Conservation (phyloP, 208 protist species). For the Leishmania braziliensis region DNA sequence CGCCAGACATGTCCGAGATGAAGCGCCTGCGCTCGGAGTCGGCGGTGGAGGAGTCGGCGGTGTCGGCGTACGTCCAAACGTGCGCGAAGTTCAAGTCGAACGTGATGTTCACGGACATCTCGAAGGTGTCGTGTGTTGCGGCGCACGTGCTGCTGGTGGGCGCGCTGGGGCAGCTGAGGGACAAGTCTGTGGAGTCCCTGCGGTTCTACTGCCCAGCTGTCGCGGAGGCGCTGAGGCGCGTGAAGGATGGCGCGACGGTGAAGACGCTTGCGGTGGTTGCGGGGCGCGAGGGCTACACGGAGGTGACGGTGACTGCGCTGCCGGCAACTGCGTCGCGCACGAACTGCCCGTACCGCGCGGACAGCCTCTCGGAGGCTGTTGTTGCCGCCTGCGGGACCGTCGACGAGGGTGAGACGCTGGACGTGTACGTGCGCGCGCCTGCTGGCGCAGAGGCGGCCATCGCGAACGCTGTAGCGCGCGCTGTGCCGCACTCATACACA, state of each 20-base stretch:
- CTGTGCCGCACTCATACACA: slow-evolving; percentile 49
- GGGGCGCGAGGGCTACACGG: slow-evolving; percentile 27
- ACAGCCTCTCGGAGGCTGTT: slow-evolving; percentile 49
- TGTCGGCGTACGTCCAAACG: slow-evolving; percentile 48
- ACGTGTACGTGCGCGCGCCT: slow-evolving; percentile 53
- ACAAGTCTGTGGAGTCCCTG: slow-evolving; percentile 37
- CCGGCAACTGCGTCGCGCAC: slow-evolving; percentile 55
- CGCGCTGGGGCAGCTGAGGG: slow-evolving; percentile 45
- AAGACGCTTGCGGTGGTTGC: slow-evolving; percentile 32
- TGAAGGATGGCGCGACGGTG: slow-evolving; percentile 32
- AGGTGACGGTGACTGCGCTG: slow-evolving; percentile 51
- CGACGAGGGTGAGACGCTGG: slow-evolving; percentile 35
- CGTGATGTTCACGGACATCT: slow-evolving; percentile 55
- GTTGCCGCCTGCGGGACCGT: slow-evolving; percentile 26
- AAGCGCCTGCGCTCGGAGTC: slow-evolving; percentile 42
- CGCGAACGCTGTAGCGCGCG: slow-evolving; percentile 56
- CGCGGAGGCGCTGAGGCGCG: slow-evolving; percentile 53
- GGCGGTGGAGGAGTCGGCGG: slow-evolving; percentile 32
- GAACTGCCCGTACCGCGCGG: slow-evolving; percentile 73
- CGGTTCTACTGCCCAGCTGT: slow-evolving; percentile 61
- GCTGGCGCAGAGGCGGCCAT: slow-evolving; percentile 44
- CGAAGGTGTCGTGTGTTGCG: slow-evolving; percentile 34
- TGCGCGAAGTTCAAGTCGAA: slow-evolving; percentile 62
- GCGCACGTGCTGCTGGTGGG: slow-evolving; percentile 60
- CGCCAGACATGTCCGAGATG: slow-evolving; percentile 9